Base-by-base conservation (phyloP, 1,139 yeast species). In the Kodamaea anthophila region DNA sequence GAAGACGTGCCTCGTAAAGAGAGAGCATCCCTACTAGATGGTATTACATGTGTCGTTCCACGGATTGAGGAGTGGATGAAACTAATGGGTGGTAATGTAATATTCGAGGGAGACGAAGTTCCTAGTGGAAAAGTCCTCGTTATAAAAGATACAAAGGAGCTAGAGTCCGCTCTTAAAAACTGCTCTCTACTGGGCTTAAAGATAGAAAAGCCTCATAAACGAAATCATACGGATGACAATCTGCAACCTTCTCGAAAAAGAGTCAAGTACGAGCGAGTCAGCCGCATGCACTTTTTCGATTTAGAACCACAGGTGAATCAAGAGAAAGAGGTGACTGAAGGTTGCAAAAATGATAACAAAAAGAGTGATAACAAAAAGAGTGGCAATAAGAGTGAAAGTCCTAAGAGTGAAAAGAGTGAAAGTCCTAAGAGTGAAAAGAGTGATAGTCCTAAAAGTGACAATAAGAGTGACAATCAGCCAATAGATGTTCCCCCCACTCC, bases 221-320 rank as follows among this genome's bases (percentile, higher is more conserved):
- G n/a, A n/a, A n/a, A n/a, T n/a, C n/a, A n/a, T n/a, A n/a, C n/a
- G n/a, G n/a, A n/a, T n/a, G n/a, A n/a, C n/a, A n/a, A n/a, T n/a
- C n/a, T n/a, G n/a, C 8, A 16, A 9, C 8, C 25, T 5, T 21
- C 22, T 8, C 40, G 62, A 24, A 58, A 58, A 34, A 44, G 66
- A 41, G 43, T 57, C 23, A 56, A 50, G 29, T 51, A 58, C 28
- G 58, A 58, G 32, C 51, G 51, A 30, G 60, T 57, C 2, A 54
- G 49, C 30, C 54, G 51, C 15, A 44, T 58, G 25, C 61, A 59
- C 33, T 60, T 60, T 33, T 58, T 61, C 32, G 58, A 58, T 32
- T 24, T 29, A 19, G 11, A 11, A 7, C 21, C 16, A 15, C n/a
- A n/a, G n/a, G n/a, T n/a, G n/a, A n/a, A n/a, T n/a, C n/a, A n/a